Evolutionary conservation across 768 basidiomycete genomes (phyloP), one percentile per base, ranked within the genome.

Genomic region (Candolleomyces efflorescens): DNA sequence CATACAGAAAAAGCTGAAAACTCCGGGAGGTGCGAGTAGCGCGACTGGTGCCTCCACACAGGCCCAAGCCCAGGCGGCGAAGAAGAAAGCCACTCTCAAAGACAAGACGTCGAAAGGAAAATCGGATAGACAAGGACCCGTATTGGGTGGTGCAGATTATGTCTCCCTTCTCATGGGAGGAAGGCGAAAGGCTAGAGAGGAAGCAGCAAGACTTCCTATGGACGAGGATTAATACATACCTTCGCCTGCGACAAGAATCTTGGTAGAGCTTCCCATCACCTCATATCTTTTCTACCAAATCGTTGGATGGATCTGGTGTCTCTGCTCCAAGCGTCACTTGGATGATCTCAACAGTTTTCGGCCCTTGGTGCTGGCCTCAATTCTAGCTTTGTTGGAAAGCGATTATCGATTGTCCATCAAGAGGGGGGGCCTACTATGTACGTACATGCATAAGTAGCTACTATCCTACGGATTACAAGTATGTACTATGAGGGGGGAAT

Each of bases 61-160:
- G 32, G 61, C 66, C 0, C 75, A 78, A 56, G 73, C 68, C 2
- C 74, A 80, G 59, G 64, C 62, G 5, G 75, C 79, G 26, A 81
- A 79, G 65, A 85, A 83, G 68, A 77, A 76, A 51, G 77, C 79
- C 1, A 75, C 66, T 4, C 63, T 83, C 53, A 84, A 82, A 63
- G 73, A 69, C 27, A 81, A 80, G 61, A 64, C 70, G 13, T 45
- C 55, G 6, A 73, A 65, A 54, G 56, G 48, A 44, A 60, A 59
- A 53, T 48, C 61, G 20, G 66, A 64, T 18, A 63, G 64, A 18
- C 77, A 70, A 13, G 76, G 71, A 0, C 78, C 67, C 53, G 78
- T 91, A 2, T 74, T 91, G 38, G 89, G 87, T 18, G 88, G 81
- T 18, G 89, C 86, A 27, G 90, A 92, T 69, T 92, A 92, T 65